Evolutionary conservation across 345 rosid genomes (phyloP).

Genomic region (Acer saccharum): DNA sequence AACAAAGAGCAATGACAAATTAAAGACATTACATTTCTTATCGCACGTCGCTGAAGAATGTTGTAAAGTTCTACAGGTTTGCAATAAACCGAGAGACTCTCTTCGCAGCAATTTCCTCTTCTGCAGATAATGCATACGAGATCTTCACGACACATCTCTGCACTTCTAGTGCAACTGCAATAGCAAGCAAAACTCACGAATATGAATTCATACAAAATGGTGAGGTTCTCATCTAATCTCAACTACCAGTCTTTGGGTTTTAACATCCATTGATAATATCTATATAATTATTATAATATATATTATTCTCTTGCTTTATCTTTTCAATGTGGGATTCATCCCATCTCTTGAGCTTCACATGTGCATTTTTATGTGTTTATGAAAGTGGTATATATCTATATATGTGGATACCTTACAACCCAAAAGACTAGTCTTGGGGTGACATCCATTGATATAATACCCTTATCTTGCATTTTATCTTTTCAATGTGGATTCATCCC

Average conservation of each 20-base stretch:
- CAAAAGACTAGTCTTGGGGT: no score
- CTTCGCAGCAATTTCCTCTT: constrained; percentile 94
- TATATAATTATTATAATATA: no score
- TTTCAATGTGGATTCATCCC: no score
- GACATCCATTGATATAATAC: no score
- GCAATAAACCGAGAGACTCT: constrained; percentile 81
- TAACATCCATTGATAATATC: no score
- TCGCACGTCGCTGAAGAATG: constrained; percentile 85
- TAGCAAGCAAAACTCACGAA: background rate
- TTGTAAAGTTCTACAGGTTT: constrained; percentile 98
- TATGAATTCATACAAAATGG: constrained; percentile 3
- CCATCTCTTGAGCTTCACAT: no score
- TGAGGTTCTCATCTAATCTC: background rate
- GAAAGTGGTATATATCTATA: no score
- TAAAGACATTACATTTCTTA: constrained; percentile 58
- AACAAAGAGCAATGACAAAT: background rate
- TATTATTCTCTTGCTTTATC: no score
- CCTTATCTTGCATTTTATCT: no score
- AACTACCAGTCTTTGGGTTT: background rate
- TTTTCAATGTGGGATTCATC: no score
- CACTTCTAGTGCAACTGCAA: constrained; percentile 73
- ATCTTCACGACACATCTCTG: constrained; percentile 94
- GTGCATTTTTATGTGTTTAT: no score
- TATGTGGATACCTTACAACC: no score
- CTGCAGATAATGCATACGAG: constrained; percentile 70